Conservation (phyloP, 495 filamentous ascomycete genomes). For the Penicillium verhagenii region DNA sequence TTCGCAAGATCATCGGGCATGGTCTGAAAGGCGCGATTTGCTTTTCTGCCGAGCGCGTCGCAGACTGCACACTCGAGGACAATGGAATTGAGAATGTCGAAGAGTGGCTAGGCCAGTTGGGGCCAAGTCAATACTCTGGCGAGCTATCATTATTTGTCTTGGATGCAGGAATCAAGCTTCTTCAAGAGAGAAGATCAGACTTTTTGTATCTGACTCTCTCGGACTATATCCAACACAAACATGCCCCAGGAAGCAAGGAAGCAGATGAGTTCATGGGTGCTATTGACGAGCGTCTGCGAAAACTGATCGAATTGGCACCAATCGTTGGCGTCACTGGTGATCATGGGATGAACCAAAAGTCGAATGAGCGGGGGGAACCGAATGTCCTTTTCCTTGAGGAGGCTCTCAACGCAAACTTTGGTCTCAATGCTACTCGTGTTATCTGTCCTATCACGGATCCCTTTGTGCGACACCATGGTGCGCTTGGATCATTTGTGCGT, state of each 20-base stretch:
- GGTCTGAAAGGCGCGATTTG: conserved; percentile 33
- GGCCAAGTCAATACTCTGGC: conserved; percentile 34
- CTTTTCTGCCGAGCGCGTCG: conserved; percentile 33
- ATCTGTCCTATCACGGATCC: conserved; percentile 42
- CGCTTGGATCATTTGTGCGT: conserved; percentile 37
- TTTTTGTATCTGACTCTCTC: conserved; percentile 42
- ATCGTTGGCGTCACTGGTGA: conserved; percentile 36
- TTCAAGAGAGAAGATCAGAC: conserved; percentile 33
- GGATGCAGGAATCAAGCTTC: conserved; percentile 38
- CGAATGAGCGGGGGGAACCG: conserved; percentile 24
- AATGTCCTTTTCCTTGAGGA: conserved; percentile 39
- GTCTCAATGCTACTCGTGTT: conserved; percentile 23
- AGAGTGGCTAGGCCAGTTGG: conserved; percentile 27
- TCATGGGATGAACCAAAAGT: conserved; percentile 39
- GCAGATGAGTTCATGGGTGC: conserved; percentile 30
- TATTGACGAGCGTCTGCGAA: conserved; percentile 28
- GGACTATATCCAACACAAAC: conserved; percentile 38
- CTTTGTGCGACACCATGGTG: conserved; percentile 37
- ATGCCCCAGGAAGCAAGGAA: conserved; percentile 31
- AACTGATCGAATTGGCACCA: conserved; percentile 18
- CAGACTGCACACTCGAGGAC: conserved; percentile 20
- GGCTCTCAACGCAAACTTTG: conserved; percentile 24
- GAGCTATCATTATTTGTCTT: conserved; percentile 38
- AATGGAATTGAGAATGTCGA: conserved; percentile 30
- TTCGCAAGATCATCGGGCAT: conserved; percentile 31